Evolutionary conservation across 75 land plant genomes (phyloP).

Genomic region (Cunninghamia lanceolata): DNA sequence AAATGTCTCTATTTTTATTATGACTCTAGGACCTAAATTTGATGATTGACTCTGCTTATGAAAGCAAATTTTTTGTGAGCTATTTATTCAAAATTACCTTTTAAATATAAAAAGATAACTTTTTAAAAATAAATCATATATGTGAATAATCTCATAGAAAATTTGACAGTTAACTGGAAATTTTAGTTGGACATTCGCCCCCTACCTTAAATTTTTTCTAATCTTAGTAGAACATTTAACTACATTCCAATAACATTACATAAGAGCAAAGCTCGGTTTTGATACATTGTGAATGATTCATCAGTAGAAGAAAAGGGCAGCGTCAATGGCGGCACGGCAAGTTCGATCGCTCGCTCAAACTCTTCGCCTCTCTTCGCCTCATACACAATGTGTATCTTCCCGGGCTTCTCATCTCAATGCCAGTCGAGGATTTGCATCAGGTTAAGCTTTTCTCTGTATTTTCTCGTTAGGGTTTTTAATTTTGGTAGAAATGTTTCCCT

Average conservation of each 20-base stretch:
- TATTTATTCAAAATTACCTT: too few relatives aligned
- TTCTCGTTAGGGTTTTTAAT: neutral
- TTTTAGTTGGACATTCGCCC: too few relatives aligned
- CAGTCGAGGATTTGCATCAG: constrained; percentile 5
- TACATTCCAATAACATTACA: neutral
- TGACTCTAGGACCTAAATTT: too few relatives aligned
- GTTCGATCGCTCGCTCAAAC: constrained; percentile 2
- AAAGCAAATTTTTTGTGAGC: too few relatives aligned
- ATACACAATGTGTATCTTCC: neutral
- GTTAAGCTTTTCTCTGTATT: neutral
- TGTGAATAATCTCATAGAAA: too few relatives aligned
- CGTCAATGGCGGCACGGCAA: neutral
- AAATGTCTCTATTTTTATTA: too few relatives aligned
- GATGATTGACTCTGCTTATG: too few relatives aligned
- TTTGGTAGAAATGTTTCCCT: neutral
- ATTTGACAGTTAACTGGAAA: too few relatives aligned
- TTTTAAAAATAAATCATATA: too few relatives aligned
- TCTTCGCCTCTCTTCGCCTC: constrained; percentile 1
- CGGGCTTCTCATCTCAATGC: neutral
- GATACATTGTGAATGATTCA: neutral
- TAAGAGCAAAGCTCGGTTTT: neutral
- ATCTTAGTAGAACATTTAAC: neutral
- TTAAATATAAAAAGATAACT: too few relatives aligned
- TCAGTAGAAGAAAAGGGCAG: neutral
- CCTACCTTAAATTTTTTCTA: too few relatives aligned